Percentiles rank a stretch among this genome's conserved stretches.
phyloP scores from a whole-genome alignment of 352 stramenopile species.

The Phytophthora pistaciae region DNA sequence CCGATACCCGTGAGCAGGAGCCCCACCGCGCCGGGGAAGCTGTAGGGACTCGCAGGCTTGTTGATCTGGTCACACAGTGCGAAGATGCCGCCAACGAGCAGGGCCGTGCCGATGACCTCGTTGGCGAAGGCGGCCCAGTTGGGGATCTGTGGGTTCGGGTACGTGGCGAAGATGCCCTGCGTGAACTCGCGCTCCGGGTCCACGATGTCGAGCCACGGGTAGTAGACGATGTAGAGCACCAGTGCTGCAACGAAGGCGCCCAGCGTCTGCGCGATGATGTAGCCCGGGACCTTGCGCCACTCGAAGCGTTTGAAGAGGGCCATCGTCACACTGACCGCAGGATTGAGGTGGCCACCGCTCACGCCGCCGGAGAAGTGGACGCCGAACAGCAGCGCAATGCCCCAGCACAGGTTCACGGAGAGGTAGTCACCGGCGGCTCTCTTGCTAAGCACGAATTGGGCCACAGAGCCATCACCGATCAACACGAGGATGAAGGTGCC shows the following conservation, averaged over 20 bases:
- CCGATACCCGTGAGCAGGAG: slow-evolving; percentile 76
- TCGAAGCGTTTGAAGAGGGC: slow-evolving; percentile 62
- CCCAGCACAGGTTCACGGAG: slow-evolving; percentile 75
- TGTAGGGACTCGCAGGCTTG: slow-evolving; percentile 70
- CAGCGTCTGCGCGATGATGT: slow-evolving; percentile 67
- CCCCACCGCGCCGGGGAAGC: slow-evolving; percentile 75
- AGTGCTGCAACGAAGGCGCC: slow-evolving; percentile 74
- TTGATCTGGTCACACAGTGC: slow-evolving; percentile 77
- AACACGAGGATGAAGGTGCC: slow-evolving; percentile 73
- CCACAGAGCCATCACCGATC: slow-evolving; percentile 63
- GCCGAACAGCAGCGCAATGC: slow-evolving; percentile 77
- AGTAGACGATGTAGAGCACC: slow-evolving; percentile 77
- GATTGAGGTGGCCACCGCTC: slow-evolving; percentile 77
- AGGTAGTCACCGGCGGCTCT: slow-evolving; percentile 69
- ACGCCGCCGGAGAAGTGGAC: slow-evolving; percentile 75
- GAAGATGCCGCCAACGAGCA: slow-evolving; percentile 74
- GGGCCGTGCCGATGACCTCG: slow-evolving; percentile 66
- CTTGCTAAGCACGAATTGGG: slow-evolving; percentile 63
- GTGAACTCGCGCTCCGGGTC: slow-evolving; percentile 71
- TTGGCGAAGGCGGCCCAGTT: slow-evolving; percentile 69
- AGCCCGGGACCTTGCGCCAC: slow-evolving; percentile 74
- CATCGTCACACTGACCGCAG: slow-evolving; percentile 75
- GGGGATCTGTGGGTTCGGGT: slow-evolving; percentile 73
- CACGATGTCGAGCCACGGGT: slow-evolving; percentile 59
- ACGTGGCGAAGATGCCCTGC: slow-evolving; percentile 78